Base-by-base conservation (phyloP, 192 early-diverging fungal genomes). In the Umbelopsis vinacea region DNA sequence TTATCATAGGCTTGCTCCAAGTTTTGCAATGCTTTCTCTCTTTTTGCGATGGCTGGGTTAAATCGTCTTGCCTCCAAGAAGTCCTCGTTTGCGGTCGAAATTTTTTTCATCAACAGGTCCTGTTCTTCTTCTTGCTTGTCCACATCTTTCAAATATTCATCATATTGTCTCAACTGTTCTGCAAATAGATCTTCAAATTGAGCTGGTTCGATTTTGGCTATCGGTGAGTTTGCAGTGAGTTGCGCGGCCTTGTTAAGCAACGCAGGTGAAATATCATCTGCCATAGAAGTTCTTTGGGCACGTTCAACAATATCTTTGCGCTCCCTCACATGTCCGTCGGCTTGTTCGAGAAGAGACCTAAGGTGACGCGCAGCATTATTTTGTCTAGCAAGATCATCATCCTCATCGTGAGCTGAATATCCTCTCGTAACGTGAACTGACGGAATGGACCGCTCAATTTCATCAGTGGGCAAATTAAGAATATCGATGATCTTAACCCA, bases 231-330 rank as follows among this genome's bases (percentile, higher is more conserved):
- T 0, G 90, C 81, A 0, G 89, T 89, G 26, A 93, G 70, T 63
- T 88, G 72, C 55, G 89, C 89, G 35, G 90, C 88, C 69, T 89
- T 87, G 26, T 89, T 85, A 29, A 88, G 85, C 0, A 92, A 75
- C 10, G 84, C 80, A 10, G 89, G 89, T 26, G 90, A 89, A 63
- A 97, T 92, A 68, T 97, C 93, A 74, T 97, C 95, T 35, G 86
- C 84, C 45, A 87, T 81, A 1, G 92, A 85, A 10, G 87, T 68
- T 43, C 89, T 80, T 75, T 89, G 92, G 2, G 93, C 76, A 74
- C 92, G 85, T 21, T 90, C 91, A 2, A 91, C 78, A 0, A 90
- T 80, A 47, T 86, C 87, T 24, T 85, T 82, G 35, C 72, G 72
- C 7, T 50, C 26, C n/a, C 52, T 53, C 0, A 67, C 29, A 21